Conservation (phyloP, 768 basidiomycete species). For the Harrya chromipes region DNA sequence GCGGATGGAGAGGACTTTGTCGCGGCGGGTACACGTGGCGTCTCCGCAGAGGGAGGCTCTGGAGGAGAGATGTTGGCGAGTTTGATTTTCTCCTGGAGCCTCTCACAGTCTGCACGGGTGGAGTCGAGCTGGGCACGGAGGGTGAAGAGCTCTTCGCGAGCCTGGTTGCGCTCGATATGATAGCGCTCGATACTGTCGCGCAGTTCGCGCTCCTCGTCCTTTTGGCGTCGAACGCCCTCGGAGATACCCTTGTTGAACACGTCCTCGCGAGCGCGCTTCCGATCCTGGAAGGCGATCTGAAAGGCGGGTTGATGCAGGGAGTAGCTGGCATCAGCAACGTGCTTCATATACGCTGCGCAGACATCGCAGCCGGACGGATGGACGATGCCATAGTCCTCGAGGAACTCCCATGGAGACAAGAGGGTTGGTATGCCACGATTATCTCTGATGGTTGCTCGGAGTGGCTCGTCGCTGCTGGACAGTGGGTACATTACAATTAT, state of each 20-base stretch:
- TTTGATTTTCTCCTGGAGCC: conserved; percentile 27
- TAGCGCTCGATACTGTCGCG: conserved; percentile 33
- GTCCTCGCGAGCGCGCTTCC: conserved; percentile 38
- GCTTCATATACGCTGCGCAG: conserved; percentile 39
- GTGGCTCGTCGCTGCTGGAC: conserved; percentile 32
- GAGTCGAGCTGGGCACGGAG: conserved; percentile 35
- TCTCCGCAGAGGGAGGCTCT: conserved; percentile 7
- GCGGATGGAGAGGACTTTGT: conserved; percentile 6
- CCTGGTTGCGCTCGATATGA: conserved; percentile 36
- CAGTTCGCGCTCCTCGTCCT: conserved; percentile 36
- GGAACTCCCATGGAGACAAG: conserved; percentile 38
- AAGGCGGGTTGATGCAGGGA: conserved; percentile 37
- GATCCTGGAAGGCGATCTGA: conserved; percentile 39
- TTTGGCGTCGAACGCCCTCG: conserved; percentile 41
- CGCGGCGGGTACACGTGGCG: conserved; percentile 1
- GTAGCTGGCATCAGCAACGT: conserved; percentile 39
- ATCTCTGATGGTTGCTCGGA: conserved; percentile 26
- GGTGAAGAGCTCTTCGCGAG: conserved; percentile 30
- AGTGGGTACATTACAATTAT: conserved; percentile 31
- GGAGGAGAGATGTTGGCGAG: not conserved
- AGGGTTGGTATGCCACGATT: conserved; percentile 33
- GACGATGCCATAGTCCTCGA: conserved; percentile 39
- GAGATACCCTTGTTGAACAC: conserved; percentile 38
- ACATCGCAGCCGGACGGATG: conserved; percentile 38
- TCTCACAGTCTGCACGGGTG: conserved; percentile 32